phyloP scores from a whole-genome alignment of 768 basidiomycete species.

The Phylloporus arenicola region DNA sequence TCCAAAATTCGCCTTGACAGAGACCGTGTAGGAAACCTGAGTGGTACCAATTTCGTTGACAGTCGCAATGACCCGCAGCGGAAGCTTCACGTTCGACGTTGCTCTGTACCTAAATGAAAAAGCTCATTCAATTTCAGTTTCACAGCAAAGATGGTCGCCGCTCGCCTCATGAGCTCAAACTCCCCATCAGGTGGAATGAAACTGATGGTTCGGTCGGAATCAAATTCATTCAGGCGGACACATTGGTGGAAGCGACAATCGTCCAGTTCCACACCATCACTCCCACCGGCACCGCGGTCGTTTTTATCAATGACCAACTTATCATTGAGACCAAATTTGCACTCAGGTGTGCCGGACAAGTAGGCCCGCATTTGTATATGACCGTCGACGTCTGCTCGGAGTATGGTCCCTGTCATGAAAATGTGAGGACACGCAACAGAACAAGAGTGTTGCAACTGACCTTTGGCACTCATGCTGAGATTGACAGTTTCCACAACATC shows the following conservation, averaged over 20 bases:
- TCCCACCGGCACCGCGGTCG: constrained; percentile 45
- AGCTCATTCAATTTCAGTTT: constrained; percentile 1
- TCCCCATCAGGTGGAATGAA: constrained; percentile 99
- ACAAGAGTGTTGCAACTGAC: constrained; percentile 24
- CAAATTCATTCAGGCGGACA: constrained; percentile 91
- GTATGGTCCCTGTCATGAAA: constrained; percentile 59
- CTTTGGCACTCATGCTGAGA: constrained; percentile 95
- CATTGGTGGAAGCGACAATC: constrained; percentile 99
- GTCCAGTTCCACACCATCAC: constrained; percentile 88
- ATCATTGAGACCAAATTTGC: constrained; percentile 98
- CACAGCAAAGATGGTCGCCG: constrained; percentile 4
- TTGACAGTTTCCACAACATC: constrained; percentile 98
- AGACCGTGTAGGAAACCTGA: constrained; percentile 85
- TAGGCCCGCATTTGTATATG: constrained; percentile 99
- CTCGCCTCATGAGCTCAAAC: constrained; percentile 94
- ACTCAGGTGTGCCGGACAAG: constrained; percentile 93
- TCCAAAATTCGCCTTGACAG: constrained; percentile 84
- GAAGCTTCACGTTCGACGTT: constrained; percentile 93
- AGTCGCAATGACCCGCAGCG: constrained; percentile 82
- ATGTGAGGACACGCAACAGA: neutral
- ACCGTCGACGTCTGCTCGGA: constrained; percentile 96
- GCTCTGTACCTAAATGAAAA: constrained; percentile 72
- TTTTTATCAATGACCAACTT: constrained; percentile 93
- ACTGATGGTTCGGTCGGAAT: constrained; percentile 88
- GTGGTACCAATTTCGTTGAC: constrained; percentile 91